phyloP scores from a whole-genome alignment of 176 grass and related monocot genomes.

The Oryza meridionalis region DNA sequence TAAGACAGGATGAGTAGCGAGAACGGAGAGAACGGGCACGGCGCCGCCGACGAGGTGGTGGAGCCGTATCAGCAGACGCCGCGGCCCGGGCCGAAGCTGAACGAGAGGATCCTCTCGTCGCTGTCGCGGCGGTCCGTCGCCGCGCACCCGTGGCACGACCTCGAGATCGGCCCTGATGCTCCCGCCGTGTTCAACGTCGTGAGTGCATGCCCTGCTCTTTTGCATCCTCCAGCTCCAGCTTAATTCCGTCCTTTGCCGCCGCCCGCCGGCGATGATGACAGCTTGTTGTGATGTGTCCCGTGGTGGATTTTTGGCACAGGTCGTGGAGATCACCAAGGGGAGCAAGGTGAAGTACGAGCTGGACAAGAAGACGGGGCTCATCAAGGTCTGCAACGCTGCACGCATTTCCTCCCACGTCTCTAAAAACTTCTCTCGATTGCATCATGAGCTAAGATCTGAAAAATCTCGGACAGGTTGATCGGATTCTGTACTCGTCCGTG shows the following conservation, averaged over 20 bases:
- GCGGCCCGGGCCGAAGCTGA: constrained; percentile 54
- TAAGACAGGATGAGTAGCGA: constrained; percentile 36
- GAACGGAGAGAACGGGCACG: constrained; percentile 25
- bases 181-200: constrained; percentile 91
- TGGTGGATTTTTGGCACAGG: constrained; percentile 25
- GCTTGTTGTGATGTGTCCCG: neutral
- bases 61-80: constrained; percentile 13
- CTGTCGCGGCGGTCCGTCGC: constrained; percentile 85
- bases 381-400: constrained; percentile 50
- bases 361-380: constrained; percentile 96
- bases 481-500: constrained; percentile 85
- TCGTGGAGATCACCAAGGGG: constrained; percentile 89
- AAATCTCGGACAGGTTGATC: constrained; percentile 60
- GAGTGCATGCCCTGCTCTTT: constrained; percentile 16
- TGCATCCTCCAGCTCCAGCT: neutral
- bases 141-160: constrained; percentile 98
- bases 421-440: neutral
- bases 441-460: neutral
- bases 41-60: constrained; percentile 5
- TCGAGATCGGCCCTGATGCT: constrained; percentile 74
- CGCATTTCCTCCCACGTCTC: neutral
- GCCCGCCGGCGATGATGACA: too few relatives aligned
- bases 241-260: neutral
- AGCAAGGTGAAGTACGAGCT: constrained; percentile 99
- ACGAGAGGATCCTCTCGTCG: constrained; percentile 91